phyloP scores from a whole-genome alignment of 371 early-diverging fungal genomes.

The Apophysomyces sp. region DNA sequence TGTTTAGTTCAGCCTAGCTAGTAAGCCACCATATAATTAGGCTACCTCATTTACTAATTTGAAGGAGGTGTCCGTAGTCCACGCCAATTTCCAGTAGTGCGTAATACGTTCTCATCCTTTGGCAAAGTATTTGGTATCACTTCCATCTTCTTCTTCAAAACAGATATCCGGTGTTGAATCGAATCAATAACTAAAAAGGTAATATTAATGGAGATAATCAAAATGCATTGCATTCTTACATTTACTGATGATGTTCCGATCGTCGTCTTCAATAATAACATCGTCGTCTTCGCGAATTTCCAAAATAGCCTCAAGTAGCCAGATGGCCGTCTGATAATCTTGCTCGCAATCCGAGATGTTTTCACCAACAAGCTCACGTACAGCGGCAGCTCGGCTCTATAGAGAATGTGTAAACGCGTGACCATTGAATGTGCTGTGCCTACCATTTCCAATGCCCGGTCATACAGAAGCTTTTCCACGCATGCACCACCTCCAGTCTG shows the following conservation, averaged over 20 bases:
- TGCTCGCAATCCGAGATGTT: slow-evolving; percentile 70
- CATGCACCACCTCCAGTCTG: slow-evolving; percentile 40
- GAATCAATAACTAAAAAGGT: slow-evolving; percentile 41
- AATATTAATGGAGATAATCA: background rate
- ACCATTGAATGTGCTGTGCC: background rate
- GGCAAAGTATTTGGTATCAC: slow-evolving; percentile 1
- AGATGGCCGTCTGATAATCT: slow-evolving; percentile 76
- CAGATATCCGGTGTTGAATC: slow-evolving; percentile 43
- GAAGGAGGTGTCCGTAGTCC: too few relatives aligned
- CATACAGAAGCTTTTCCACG: slow-evolving; percentile 71
- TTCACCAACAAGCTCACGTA: slow-evolving; percentile 50
- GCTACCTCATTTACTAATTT: too few relatives aligned
- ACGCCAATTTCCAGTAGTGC: background rate
- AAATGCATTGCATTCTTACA: slow-evolving; percentile 38
- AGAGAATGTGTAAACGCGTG: background rate
- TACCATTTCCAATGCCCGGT: slow-evolving; percentile 66
- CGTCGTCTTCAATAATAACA: slow-evolving; percentile 56
- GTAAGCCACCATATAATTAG: too few relatives aligned
- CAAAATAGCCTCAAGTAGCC: slow-evolving; percentile 77
- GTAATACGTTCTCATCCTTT: background rate
- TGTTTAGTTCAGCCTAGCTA: too few relatives aligned
- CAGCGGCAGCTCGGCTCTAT: slow-evolving; percentile 56
- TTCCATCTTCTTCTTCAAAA: slow-evolving; percentile 38
- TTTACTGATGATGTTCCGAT: slow-evolving; percentile 54
- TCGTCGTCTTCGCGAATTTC: slow-evolving; percentile 50